Conservation (phyloP, 78 protist genomes). For the Reticulomyxa filosa region DNA sequence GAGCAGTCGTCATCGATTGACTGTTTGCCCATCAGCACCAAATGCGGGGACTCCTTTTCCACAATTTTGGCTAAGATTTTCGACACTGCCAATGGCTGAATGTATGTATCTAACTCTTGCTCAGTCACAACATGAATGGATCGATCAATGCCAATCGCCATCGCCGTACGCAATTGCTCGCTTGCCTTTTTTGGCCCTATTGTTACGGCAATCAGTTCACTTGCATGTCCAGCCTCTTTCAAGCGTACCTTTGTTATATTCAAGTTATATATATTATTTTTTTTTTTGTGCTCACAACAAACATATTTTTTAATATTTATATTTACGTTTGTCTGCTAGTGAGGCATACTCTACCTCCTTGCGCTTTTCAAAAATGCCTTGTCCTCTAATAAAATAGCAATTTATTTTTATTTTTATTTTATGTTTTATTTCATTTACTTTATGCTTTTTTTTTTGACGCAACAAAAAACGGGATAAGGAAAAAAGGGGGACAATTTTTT, state of each 20-base stretch:
- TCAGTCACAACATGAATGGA: conserved; percentile 58
- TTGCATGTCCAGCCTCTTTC: conserved; percentile 9
- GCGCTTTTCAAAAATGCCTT: no score
- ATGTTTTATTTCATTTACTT: no score
- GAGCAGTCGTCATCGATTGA: conserved; percentile 83
- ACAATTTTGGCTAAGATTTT: conserved; percentile 47
- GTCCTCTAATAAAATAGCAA: no score
- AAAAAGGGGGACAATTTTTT: no score
- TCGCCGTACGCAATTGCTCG: conserved; percentile 53
- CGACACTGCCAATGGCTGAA: conserved; percentile 72
- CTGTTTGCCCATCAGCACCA: conserved; percentile 59
- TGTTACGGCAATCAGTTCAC: conserved; percentile 70
- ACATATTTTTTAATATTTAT: no score
- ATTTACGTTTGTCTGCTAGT: no score
- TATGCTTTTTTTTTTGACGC: no score
- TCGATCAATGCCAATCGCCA: conserved; percentile 89
- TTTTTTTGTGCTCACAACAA: neutral
- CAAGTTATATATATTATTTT: no score
- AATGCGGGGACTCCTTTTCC: conserved; percentile 19
- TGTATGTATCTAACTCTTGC: neutral
- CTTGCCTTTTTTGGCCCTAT: conserved; percentile 42
- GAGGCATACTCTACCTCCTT: neutral
- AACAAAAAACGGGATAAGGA: no score
- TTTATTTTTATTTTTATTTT: no score
- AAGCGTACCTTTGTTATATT: no score